Evolutionary conservation across 1,139 yeast genomes (phyloP).

Genomic region (Zygoascus meyerae): DNA sequence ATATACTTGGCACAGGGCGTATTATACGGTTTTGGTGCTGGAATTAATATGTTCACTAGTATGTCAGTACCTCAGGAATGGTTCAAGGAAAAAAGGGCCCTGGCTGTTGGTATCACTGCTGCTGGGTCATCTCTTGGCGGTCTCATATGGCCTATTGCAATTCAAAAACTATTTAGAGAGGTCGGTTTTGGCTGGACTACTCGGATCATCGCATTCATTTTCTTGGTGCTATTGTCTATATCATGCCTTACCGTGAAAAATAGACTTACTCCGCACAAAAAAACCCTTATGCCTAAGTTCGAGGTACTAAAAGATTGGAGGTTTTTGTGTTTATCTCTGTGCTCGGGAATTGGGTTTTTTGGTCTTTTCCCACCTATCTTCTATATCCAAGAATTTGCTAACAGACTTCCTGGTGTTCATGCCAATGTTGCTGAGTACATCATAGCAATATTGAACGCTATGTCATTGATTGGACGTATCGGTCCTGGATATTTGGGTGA

Average conservation of each 20-base stretch:
- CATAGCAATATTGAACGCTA: slow-evolving; percentile 48
- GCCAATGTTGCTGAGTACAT: slow-evolving; percentile 22
- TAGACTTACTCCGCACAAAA: slow-evolving; percentile 24
- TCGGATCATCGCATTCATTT: slow-evolving; percentile 42
- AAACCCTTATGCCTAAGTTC: slow-evolving; percentile 15
- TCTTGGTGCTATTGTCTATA: slow-evolving; percentile 37
- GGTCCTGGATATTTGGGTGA: slow-evolving; percentile 45
- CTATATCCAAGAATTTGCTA: slow-evolving; percentile 36
- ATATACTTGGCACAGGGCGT: slow-evolving; percentile 51
- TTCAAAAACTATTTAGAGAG: slow-evolving; percentile 32
- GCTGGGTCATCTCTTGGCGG: slow-evolving; percentile 65
- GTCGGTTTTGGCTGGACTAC: slow-evolving; percentile 52
- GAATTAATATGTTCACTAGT: slow-evolving; percentile 25
- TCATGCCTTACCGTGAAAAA: slow-evolving; percentile 31
- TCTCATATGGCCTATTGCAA: slow-evolving; percentile 44
- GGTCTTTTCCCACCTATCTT: slow-evolving; percentile 38
- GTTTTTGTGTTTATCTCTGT: slow-evolving; percentile 20
- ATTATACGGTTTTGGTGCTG: slow-evolving; percentile 45
- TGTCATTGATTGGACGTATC: slow-evolving; percentile 46
- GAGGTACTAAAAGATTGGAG: slow-evolving; percentile 19
- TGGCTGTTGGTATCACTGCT: slow-evolving; percentile 54
- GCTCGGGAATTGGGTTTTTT: slow-evolving; percentile 30
- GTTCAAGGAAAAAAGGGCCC: slow-evolving; percentile 49
- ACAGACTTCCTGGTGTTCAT: slow-evolving; percentile 31
- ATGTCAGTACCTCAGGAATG: slow-evolving; percentile 37